Base-by-base conservation (phyloP, 2,329 filamentous ascomycete genomes). In the Acrodontium crateriforme region DNA sequence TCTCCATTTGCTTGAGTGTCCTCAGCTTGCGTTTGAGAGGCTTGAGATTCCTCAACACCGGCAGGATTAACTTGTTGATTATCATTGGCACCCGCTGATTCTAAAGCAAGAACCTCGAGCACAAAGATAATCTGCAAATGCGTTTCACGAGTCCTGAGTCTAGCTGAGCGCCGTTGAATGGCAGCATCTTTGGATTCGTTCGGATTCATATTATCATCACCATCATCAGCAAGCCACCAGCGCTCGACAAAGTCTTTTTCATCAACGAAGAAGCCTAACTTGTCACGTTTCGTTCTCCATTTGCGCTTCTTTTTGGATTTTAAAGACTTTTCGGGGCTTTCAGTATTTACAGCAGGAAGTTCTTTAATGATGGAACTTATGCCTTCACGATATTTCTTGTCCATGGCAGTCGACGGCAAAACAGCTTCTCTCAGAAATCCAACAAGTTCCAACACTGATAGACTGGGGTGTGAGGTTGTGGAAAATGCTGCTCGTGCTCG, bases 91-190 rank as follows among this genome's bases (percentile, higher is more conserved):
- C 16, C 15, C 25, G 16, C n/a, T 12, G 54, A 45, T 61, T 82
- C 77, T 22, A 89, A 56, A 2, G 79, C 75, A 13, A 85, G 55
- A 10, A 83, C 72, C 46, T 89, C 81, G 5, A 89, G 62, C 28
- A 84, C 74, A 17, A 89, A 50, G 30, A 87, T 82, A 55, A 87
- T 71, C 48, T 89, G 81, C 20, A 85, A 58, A 42, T 85, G 76
- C 0, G 79, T 84, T 56, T 89, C 81, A 34, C 81, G 66, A 14
- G 76, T 74, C 22, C 79, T 69, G 20, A 87, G 54, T 28, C 72
- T 65, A 2, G 73, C 67, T n/a, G 75, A 57, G 9, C 76, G 68
- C 12, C 69, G 65, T 45, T 68, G 77, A 29, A 72, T 59, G 17
- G 72, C 65, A 11, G 27, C 32, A 7, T 53, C 46, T 20, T 45